Percentiles rank a stretch among this genome's conserved stretches.
Evolutionary conservation across 257 asterid genomes (phyloP).

Genomic region (Solanum appendiculatum): DNA sequence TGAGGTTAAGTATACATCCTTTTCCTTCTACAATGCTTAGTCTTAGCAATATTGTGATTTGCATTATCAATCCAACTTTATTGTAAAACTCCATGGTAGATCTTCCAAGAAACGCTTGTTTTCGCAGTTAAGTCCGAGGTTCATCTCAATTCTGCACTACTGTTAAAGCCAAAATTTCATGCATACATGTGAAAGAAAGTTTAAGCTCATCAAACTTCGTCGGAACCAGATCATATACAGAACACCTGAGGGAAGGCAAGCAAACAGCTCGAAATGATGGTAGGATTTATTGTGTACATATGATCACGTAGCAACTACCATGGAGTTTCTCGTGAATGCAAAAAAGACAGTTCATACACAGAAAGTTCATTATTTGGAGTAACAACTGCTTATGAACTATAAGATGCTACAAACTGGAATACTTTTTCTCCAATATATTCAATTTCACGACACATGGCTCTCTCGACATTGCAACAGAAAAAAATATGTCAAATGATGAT

Average conservation of each 20-base stretch:
- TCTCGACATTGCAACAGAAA: background rate
- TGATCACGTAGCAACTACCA: background rate
- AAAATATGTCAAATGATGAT: background rate
- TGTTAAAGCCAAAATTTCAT: background rate
- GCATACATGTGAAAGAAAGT: background rate
- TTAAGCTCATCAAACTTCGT: background rate
- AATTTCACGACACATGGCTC: background rate
- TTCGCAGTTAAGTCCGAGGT: background rate
- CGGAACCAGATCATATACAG: background rate
- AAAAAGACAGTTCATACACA: background rate
- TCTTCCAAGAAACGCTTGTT: background rate
- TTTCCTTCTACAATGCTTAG: background rate
- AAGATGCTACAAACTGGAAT: slow-evolving; percentile 1
- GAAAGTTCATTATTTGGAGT: background rate
- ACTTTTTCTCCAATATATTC: background rate
- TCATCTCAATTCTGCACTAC: background rate
- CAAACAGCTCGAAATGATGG: background rate
- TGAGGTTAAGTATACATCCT: background rate
- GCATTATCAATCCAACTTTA: background rate
- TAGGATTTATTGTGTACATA: background rate
- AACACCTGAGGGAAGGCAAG: background rate
- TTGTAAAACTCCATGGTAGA: no score
- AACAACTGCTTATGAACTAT: background rate
- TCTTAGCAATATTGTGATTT: background rate
- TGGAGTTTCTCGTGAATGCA: background rate